A percentile compares a stretch with the other conserved stretches of the same genome.
phyloP scores from a whole-genome alignment of 192 early-diverging fungal genomes.

The Chytriomyces sp. region DNA sequence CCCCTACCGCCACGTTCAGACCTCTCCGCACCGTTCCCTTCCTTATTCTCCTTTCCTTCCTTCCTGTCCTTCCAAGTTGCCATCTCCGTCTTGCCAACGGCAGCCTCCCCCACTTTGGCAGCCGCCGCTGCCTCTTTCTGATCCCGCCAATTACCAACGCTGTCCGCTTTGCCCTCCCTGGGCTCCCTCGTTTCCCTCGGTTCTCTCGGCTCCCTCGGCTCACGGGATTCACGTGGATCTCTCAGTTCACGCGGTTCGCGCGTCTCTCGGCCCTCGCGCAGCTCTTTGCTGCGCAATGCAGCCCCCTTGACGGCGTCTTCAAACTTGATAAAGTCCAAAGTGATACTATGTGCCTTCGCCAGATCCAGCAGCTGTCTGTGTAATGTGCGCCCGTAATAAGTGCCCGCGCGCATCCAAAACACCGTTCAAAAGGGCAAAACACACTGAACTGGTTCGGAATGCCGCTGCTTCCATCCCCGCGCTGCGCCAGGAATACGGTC shows the following conservation, averaged over 20 bases:
- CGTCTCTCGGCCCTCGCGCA: not conserved
- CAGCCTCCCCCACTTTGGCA: no score
- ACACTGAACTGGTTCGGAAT: not conserved
- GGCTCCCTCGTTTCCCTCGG: no score
- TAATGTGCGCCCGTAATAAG: not conserved
- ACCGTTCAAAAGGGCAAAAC: not conserved
- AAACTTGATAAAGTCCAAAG: constrained; percentile 10
- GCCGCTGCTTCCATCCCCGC: not conserved
- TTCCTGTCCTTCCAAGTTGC: no score
- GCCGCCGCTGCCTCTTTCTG: no score
- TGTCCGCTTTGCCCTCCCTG: no score
- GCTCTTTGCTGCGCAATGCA: not conserved
- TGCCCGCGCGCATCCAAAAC: not conserved
- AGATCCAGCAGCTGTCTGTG: constrained; percentile 2
- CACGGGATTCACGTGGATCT: no score
- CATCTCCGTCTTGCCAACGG: no score
- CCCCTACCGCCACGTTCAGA: not conserved
- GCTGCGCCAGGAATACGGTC: constrained; percentile 9
- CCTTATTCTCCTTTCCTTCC: not conserved
- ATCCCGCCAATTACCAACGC: no score
- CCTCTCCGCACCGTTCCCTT: not conserved
- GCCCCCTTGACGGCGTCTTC: constrained; percentile 16
- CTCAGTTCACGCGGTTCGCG: not conserved
- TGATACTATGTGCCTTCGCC: not conserved
- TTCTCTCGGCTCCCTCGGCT: no score